Base-by-base conservation (phyloP, 2,329 filamentous ascomycete species). In the Sporothrix mexicana region DNA sequence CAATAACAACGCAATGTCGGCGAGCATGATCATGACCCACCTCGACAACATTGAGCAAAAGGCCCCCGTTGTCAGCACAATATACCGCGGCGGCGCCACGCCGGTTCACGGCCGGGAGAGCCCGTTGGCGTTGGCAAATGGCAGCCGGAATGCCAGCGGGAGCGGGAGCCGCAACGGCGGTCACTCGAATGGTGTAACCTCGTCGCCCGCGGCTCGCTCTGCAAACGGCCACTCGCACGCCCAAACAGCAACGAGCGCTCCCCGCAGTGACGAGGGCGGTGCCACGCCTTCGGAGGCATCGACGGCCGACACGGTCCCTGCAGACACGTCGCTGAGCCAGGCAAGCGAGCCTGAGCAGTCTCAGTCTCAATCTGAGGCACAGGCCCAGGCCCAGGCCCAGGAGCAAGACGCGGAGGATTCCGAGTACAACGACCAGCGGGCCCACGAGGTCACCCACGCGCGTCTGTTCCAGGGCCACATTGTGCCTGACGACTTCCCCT, bases 381-480 rank as follows among this genome's bases (percentile, higher is more conserved):
- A 36, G 30, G 30, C 30, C 5, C 30, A 36, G 7, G 30, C 30
- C 30, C 30, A 36, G 30, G 30, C 30, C 30, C 30, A 36, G 30
- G 30, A 36, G 30, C 30, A 36, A 36, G 30, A 36, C 30, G 30
- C 30, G 30, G 82, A 84, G 47, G 79, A 76, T 17, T 76, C 74
- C 43, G 84, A 90, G 74, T 94, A 93, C 78, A 93, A 91, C 71
- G 94, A 97, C 78, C 88, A 93, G 80, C 91, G 93, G 73, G 94
- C 93, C 20, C 88, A 91, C 55, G 95, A 98, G 80, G 95, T 99
- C 66, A 97, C 95, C 57, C 95, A 95, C 73, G 95, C 94, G 10
- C 91, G 96, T 70, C 86, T 99, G 59, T 90, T 98, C 9, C 94
- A 98, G 77, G 96, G 96, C 15, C 96, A 98, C 80, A 92, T 99